A percentile compares a stretch with the other conserved stretches of the same genome.
Conservation (phyloP, 208 protist genomes). For the Leishmania aethiopica region DNA sequence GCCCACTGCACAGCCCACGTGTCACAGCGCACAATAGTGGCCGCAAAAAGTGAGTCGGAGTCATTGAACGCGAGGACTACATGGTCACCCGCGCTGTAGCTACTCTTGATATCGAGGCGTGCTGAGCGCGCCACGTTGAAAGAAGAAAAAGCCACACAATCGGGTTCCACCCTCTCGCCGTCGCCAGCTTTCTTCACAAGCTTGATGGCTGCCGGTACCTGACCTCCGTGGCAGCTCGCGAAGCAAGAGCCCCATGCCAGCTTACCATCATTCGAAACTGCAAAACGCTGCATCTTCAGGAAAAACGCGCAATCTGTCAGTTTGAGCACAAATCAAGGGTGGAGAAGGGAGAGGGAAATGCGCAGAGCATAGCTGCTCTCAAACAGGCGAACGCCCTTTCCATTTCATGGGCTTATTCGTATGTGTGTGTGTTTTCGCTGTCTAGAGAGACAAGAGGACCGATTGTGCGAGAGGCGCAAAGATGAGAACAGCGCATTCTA, state of each 20-base stretch:
- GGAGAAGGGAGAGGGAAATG: not conserved
- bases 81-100: constrained; percentile 46
- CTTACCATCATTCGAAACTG: constrained; percentile 25
- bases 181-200: constrained; percentile 12
- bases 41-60: constrained; percentile 43
- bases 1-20: constrained; percentile 83
- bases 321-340: not conserved
- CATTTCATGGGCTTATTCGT: not conserved
- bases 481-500: not conserved
- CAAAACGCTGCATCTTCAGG: constrained; percentile 8
- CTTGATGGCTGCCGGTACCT: constrained; percentile 18
- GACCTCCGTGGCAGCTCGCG: constrained; percentile 22
- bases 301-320: not conserved
- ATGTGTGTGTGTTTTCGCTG: not conserved
- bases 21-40: constrained; percentile 73
- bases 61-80: constrained; percentile 45
- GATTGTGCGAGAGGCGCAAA: not conserved
- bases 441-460: no score
- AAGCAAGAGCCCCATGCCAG: constrained; percentile 23
- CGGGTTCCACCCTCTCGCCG: not conserved
- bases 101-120: constrained; percentile 1
- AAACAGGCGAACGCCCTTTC: not conserved
- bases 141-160: constrained; percentile 24
- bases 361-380: not conserved
- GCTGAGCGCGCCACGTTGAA: constrained; percentile 17